These are phyloP conservation scores for Circinella minor DNA, from an alignment of 371 early-diverging fungal species.

Conservation along the genomic window DNA sequence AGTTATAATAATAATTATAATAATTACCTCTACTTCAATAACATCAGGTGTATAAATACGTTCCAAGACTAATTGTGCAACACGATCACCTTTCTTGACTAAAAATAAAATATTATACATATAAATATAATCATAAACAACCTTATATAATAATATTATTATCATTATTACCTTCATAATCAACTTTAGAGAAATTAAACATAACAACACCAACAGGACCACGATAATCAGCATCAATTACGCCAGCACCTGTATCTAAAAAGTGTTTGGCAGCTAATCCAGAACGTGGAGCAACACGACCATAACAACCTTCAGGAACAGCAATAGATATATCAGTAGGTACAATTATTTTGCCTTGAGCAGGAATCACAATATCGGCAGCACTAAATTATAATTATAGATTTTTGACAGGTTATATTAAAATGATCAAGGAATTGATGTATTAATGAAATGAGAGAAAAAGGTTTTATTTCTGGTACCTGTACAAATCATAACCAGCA, in stretches of 20 bases:
- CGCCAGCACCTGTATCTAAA: constrained; percentile 96
- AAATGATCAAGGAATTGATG: too few relatives aligned
- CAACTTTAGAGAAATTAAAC: constrained; percentile 88
- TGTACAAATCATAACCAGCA: constrained; percentile 97
- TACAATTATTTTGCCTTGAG: constrained; percentile 75
- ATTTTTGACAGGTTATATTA: too few relatives aligned
- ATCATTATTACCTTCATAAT: constrained; percentile 83
- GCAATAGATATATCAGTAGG: constrained; percentile 85
- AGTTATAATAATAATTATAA: too few relatives aligned
- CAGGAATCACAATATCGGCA: constrained; percentile 69
- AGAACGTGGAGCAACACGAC: constrained; percentile 94
- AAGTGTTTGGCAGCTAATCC: constrained; percentile 93
- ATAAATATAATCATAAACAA: too few relatives aligned
- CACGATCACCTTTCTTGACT: constrained; percentile 90
- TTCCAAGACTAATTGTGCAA: constrained; percentile 97
- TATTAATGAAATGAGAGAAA: too few relatives aligned
- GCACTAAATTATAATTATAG: constrained; percentile 47
- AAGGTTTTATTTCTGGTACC: constrained; percentile 46
- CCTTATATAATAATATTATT: constrained; percentile 58
- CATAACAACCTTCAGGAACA: constrained; percentile 89
- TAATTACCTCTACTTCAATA: constrained; percentile 70
- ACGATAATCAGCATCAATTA: constrained; percentile 96
- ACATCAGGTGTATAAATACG: constrained; percentile 83
- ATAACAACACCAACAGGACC: constrained; percentile 81
- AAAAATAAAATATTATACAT: neutral